Evolutionary conservation across 208 protist genomes (phyloP), one percentile per base, ranked within the genome.

Genomic region (Tritrichomonas foetus): DNA sequence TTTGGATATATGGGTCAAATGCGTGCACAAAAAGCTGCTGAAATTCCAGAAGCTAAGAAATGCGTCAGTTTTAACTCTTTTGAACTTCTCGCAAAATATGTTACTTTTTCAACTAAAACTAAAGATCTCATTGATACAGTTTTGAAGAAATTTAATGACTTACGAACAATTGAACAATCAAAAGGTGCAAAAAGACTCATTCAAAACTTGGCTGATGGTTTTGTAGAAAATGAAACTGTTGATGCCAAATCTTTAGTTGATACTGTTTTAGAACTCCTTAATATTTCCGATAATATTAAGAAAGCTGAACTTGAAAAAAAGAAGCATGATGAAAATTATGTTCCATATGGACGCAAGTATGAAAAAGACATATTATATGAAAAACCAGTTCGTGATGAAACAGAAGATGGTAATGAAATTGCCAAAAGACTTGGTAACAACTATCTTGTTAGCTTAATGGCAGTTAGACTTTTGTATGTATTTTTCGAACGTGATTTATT

Each of bases 191-290:
- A 57, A 47, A 53, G 16, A 53, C 39, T 89, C 33, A 89, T 89
- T 3, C 33, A 13, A n/a, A 57, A 22, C 0, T 33, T 89, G 0
- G 5, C 25, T 20, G 33, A 44, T 39, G 78, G 78, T 41, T 49
- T 89, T 89, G 9, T 89, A 11, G 78, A 89, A 1, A 89, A 89
- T 49, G 78, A 89, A 89, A 61, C 78, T 44, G 47, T 89, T 57
- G 20, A 57, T 50, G 78, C 78, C 39, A n/a, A 89, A n/a, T 14
- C 25, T 5, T 33, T 89, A 33, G 64, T 69, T 39, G 47, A 53
- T 57, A 39, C 30, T 16, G 30, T 89, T 27, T 20, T 5, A 27
- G 39, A 89, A 33, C 13, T 53, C 9, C 16, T 89, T 3, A 1
- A 53, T 13, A 22, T 61, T 89, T 57, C 41, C 1, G 30, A 30